phyloP scores from a whole-genome alignment of 106 monocot species.

The Phalaenopsis equestris region DNA sequence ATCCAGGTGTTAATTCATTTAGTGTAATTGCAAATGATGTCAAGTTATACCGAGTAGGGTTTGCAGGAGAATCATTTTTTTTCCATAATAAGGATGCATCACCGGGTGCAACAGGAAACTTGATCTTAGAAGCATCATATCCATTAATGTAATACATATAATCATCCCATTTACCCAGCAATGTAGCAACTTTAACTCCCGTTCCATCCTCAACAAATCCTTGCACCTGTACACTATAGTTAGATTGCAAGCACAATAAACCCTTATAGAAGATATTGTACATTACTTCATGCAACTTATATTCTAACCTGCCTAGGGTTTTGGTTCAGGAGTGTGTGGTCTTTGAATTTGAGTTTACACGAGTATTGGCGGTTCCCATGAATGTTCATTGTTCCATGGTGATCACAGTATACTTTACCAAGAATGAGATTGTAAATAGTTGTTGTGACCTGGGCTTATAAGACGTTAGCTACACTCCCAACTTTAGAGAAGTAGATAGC shows the following conservation, averaged over 20 bases:
- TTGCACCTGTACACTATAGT: constrained; percentile 39
- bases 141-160: constrained; percentile 38
- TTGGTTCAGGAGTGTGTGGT: constrained; percentile 71
- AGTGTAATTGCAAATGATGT: constrained; percentile 57
- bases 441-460: constrained; percentile 61
- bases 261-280: neutral
- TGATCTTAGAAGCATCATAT: constrained; percentile 27
- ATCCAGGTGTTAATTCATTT: constrained; percentile 42
- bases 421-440: constrained; percentile 82
- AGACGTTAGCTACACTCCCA: neutral
- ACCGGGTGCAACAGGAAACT: constrained; percentile 6
- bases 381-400: constrained; percentile 81
- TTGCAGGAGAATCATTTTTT: constrained; percentile 31
- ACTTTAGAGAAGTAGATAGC: neutral
- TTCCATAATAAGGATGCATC: constrained; percentile 39
- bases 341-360: constrained; percentile 83
- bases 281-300: neutral
- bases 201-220: constrained; percentile 60
- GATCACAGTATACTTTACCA: constrained; percentile 78
- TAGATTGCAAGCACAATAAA: neutral
- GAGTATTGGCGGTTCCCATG: constrained; percentile 56
- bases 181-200: constrained; percentile 44
- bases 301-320: constrained; percentile 65
- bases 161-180: constrained; percentile 79
- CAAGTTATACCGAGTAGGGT: constrained; percentile 58